Percentiles rank a stretch among this genome's conserved stretches.
These are phyloP conservation scores for Carex arenaria DNA, from an alignment of 202 grass and related monocot species.

Conservation along the genomic window DNA sequence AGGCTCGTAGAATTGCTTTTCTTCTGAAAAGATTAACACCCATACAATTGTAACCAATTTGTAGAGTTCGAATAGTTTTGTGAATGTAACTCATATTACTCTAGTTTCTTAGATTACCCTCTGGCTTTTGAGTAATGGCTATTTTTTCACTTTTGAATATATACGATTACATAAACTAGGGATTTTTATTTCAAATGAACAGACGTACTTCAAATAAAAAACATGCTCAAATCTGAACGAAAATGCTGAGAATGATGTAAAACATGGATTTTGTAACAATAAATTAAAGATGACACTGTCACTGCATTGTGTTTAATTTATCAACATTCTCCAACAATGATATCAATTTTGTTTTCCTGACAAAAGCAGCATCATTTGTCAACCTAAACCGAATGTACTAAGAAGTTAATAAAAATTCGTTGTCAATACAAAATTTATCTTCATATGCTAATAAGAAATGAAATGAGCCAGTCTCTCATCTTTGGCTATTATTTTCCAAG, in stretches of 20 bases:
- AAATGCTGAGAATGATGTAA: neutral
- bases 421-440: neutral
- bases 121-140: neutral
- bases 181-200: neutral
- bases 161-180: neutral
- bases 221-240: neutral
- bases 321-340: neutral
- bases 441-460: neutral
- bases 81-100: neutral
- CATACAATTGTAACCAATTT: neutral
- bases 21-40: neutral
- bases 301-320: neutral
- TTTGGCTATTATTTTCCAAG: neutral
- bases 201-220: neutral
- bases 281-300: neutral
- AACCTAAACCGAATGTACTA: neutral
- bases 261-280: neutral
- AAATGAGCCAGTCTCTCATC: neutral
- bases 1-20: neutral
- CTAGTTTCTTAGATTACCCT: neutral
- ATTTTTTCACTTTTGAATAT: neutral
- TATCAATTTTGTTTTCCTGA: neutral
- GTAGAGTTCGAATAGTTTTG: constrained; percentile 4
- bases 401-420: neutral
- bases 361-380: neutral